Conservation (phyloP, 1,139 yeast species). For the Taphrina pruni region DNA sequence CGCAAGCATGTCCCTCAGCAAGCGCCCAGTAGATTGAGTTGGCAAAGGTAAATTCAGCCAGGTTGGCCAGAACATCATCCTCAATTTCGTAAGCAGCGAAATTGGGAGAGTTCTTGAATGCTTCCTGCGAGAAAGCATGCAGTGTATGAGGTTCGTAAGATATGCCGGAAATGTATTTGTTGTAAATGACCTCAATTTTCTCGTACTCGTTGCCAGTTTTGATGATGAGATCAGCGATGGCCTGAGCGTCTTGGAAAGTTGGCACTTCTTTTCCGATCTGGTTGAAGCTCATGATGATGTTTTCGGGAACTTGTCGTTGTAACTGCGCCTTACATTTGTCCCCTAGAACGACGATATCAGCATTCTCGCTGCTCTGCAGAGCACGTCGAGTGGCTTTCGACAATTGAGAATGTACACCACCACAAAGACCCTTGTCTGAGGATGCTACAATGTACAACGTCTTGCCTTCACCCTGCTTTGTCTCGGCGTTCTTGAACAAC, state of each 20-base stretch:
- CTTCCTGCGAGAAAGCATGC: slow-evolving; percentile 69
- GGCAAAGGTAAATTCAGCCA: slow-evolving; percentile 87
- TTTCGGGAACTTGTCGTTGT: slow-evolving; percentile 75
- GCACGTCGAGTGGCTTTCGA: slow-evolving; percentile 79
- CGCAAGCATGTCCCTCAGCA: slow-evolving; percentile 98
- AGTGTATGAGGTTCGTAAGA: slow-evolving; percentile 82
- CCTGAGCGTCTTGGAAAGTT: slow-evolving; percentile 84
- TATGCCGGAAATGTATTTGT: slow-evolving; percentile 84
- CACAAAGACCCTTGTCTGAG: slow-evolving; percentile 98
- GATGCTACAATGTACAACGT: slow-evolving; percentile 84
- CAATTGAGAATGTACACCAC: slow-evolving; percentile 93
- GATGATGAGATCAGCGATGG: slow-evolving; percentile 83
- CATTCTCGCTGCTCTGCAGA: slow-evolving; percentile 61
- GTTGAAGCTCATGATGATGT: slow-evolving; percentile 75
- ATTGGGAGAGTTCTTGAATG: slow-evolving; percentile 86
- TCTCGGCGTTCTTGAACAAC: slow-evolving; percentile 82
- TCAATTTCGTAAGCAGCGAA: slow-evolving; percentile 81
- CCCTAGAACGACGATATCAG: slow-evolving; percentile 87
- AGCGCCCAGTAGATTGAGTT: slow-evolving; percentile 88
- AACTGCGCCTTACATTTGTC: slow-evolving; percentile 92
- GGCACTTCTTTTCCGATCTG: slow-evolving; percentile 98
- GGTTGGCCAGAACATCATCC: slow-evolving; percentile 62
- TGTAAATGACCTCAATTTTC: slow-evolving; percentile 80
- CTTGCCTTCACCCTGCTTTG: slow-evolving; percentile 62
- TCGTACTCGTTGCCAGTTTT: slow-evolving; percentile 66